Evolutionary conservation across 192 early-diverging fungal genomes (phyloP).

Genomic region (Coemansia sp.): DNA sequence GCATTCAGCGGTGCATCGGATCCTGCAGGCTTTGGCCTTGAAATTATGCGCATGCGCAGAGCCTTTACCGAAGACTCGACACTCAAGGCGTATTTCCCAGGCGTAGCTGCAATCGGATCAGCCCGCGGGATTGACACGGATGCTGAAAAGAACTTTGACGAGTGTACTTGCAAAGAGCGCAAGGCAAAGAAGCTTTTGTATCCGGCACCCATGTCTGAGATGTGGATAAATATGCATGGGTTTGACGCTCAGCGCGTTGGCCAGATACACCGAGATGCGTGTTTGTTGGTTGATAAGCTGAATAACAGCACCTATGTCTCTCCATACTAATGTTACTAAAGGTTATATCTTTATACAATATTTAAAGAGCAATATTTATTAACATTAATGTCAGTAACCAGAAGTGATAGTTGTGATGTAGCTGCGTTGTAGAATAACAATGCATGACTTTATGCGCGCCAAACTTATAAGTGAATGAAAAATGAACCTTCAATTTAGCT

Average conservation of each 20-base stretch:
- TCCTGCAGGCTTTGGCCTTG: constrained; percentile 19
- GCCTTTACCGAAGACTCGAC: constrained; percentile 14
- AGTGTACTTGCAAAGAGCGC: constrained; percentile 4
- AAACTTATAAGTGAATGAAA: not conserved
- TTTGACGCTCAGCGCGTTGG: constrained; percentile 35
- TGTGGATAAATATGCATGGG: constrained; percentile 51
- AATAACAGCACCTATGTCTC: constrained; percentile 53
- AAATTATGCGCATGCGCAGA: constrained; percentile 30
- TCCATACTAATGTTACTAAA: constrained; percentile 24
- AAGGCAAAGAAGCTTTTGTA: constrained; percentile 17
- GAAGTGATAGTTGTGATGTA: too few relatives aligned
- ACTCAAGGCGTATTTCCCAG: constrained; percentile 31
- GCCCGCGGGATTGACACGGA: constrained; percentile 3
- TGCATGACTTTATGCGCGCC: not conserved
- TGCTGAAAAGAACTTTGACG: not conserved
- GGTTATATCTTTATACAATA: not conserved
- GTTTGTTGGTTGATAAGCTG: constrained; percentile 35
- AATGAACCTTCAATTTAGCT: too few relatives aligned
- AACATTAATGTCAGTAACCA: too few relatives aligned
- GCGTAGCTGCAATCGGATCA: constrained; percentile 13
- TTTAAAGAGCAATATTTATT: not conserved
- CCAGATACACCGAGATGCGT: constrained; percentile 32
- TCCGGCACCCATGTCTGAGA: constrained; percentile 28
- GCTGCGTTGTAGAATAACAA: too few relatives aligned
- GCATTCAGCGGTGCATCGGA: constrained; percentile 42